A percentile compares a stretch with the other conserved stretches of the same genome.
phyloP scores from a whole-genome alignment of 768 basidiomycete species.

The Phaeotremella fagi region DNA sequence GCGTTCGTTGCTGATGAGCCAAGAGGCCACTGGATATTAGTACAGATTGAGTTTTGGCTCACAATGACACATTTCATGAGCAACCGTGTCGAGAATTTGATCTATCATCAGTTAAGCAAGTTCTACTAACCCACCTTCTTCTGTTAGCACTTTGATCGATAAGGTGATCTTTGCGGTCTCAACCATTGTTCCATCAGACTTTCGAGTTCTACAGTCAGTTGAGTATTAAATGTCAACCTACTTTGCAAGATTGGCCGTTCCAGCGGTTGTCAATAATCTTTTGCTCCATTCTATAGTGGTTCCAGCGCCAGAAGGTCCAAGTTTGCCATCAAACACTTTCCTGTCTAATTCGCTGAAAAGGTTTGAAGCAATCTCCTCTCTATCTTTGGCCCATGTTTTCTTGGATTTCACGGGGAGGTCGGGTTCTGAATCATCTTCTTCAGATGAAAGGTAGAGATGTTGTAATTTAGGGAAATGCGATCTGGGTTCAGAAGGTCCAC shows the following conservation, averaged over 20 bases:
- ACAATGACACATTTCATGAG: conserved; percentile 86
- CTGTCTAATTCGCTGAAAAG: conserved; percentile 42
- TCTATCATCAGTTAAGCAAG: conserved; percentile 51
- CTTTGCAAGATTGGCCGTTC: conserved; percentile 44
- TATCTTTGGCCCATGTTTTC: conserved; percentile 25
- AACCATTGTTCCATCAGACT: conserved; percentile 8
- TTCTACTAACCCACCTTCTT: conserved; percentile 56
- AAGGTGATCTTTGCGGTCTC: conserved; percentile 57
- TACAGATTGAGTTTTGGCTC: conserved; percentile 7
- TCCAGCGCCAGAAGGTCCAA: conserved; percentile 28
- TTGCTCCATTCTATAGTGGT: conserved; percentile 47
- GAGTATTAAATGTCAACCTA: conserved; percentile 4
- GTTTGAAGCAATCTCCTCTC: conserved; percentile 24
- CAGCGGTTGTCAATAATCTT: conserved; percentile 50
- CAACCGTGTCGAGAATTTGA: conserved; percentile 72
- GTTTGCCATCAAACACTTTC: conserved; percentile 39
- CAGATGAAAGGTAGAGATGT: background rate
- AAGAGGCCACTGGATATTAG: conserved; percentile 58
- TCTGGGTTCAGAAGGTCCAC: background rate
- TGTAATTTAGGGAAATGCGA: background rate
- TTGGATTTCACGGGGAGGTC: background rate
- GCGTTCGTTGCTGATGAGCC: conserved; percentile 68
- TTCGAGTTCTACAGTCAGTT: conserved; percentile 10
- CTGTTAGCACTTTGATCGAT: conserved; percentile 75
- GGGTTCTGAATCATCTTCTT: background rate